Conservation (phyloP, 139 green algal genomes). For the Desmodesmus armatus region DNA sequence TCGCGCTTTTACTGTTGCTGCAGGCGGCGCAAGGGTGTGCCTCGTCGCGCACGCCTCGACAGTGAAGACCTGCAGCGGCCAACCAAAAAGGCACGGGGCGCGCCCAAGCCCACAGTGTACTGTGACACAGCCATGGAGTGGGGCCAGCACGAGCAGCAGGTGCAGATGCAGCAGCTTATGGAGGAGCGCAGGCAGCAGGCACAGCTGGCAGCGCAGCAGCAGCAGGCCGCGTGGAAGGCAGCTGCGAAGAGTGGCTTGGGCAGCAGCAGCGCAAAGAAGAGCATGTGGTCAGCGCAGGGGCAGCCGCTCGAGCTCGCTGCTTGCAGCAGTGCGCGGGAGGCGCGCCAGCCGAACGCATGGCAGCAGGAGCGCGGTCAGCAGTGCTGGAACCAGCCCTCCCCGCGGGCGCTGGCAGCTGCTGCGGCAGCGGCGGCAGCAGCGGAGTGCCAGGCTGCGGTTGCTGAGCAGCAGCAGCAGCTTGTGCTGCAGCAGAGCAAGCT, state of each 20-base stretch:
- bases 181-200: conserved; percentile 7
- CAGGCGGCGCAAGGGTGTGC: conserved; percentile 41
- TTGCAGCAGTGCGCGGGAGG: too few relatives aligned
- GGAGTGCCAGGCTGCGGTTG: background rate
- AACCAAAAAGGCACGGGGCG: conserved; percentile 18
- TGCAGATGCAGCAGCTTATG: conserved; percentile 9
- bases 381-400: background rate
- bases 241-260: conserved; percentile 43
- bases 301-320: too few relatives aligned
- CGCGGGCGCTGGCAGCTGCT: conserved; percentile 8
- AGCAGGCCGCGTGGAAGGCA: conserved; percentile 45
- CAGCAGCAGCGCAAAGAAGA: conserved; percentile 33
- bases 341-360: too few relatives aligned
- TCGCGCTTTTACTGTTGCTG: too few relatives aligned
- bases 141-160: conserved; percentile 31
- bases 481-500: too few relatives aligned
- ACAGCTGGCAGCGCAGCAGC: background rate
- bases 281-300: too few relatives aligned
- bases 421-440: conserved; percentile 16
- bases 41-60: conserved; percentile 36
- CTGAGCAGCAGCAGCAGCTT: conserved; percentile 12
- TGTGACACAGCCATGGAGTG: too few relatives aligned
- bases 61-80: conserved; percentile 39
- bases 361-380: background rate
- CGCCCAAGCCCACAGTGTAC: too few relatives aligned